A percentile compares a stretch with the other conserved stretches of the same genome.
Conservation (phyloP, 2,329 filamentous ascomycete species). For the Ophiostoma tasmaniense region DNA sequence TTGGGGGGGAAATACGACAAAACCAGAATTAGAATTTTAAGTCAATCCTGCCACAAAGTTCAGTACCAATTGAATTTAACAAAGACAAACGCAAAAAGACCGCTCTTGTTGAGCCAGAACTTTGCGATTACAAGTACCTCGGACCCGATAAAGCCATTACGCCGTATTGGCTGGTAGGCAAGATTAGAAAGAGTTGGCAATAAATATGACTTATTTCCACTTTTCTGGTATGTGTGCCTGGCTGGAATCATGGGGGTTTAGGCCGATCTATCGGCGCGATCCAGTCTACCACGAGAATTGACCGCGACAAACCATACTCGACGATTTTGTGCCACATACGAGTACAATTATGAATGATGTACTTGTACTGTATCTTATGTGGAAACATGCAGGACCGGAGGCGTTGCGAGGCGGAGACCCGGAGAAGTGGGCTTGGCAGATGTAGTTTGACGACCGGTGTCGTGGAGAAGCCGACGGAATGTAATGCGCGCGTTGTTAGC, state of each 20-base stretch:
- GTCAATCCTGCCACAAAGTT: too few species aligned
- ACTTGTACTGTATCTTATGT: too few species aligned
- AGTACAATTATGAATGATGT: too few species aligned
- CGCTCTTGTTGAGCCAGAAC: too few species aligned
- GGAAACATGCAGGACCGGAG: neutral
- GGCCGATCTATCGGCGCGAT: neutral
- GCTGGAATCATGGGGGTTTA: neutral
- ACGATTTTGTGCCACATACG: neutral
- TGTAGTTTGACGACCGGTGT: neutral
- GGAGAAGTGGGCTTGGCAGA: neutral
- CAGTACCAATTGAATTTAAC: too few species aligned
- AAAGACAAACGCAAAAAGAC: too few species aligned
- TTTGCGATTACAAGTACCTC: too few species aligned
- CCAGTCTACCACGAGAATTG: neutral
- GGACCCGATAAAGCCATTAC: too few species aligned
- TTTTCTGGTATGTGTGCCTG: neutral
- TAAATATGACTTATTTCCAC: neutral
- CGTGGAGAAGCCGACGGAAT: neutral
- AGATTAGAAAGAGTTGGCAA: neutral
- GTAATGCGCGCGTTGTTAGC: neutral
- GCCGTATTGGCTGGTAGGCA: neutral
- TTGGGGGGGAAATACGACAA: too few species aligned
- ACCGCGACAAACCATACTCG: neutral
- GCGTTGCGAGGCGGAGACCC: neutral
- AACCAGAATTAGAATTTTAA: too few species aligned